Conservation (phyloP, 306 rosid genomes). For the Calophaca sinica region DNA sequence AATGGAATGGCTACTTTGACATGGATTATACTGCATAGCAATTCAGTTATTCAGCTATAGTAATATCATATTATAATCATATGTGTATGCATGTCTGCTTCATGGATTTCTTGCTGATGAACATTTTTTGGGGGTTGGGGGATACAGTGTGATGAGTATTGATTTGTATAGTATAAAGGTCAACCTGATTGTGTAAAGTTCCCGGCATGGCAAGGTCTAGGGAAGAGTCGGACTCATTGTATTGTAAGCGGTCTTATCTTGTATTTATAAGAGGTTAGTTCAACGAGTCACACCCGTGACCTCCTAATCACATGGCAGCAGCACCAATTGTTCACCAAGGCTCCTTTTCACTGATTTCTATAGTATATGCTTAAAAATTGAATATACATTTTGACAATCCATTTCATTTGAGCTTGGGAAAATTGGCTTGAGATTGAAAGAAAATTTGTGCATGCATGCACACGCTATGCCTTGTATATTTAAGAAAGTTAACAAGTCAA, state of each 20-base stretch:
- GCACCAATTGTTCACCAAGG: background rate
- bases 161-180: slow-evolving; percentile 7
- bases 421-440: slow-evolving; percentile 9
- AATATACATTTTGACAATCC: slow-evolving; percentile 3
- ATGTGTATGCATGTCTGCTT: background rate
- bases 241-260: background rate
- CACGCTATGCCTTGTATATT: slow-evolving; percentile 17
- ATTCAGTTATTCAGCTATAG: background rate
- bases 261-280: background rate
- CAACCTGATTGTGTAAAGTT: background rate
- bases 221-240: background rate
- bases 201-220: background rate
- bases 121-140: background rate
- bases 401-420: slow-evolving; percentile 29
- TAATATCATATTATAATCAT: background rate
- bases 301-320: background rate
- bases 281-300: background rate
- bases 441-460: slow-evolving; percentile 6
- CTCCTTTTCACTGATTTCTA: slow-evolving; percentile 11
- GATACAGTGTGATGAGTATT: slow-evolving; percentile 18
- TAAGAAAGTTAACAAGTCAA: slow-evolving; percentile 29
- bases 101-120: background rate
- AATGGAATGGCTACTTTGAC: slow-evolving; percentile 13
- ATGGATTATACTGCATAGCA: background rate
- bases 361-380: slow-evolving; percentile 5